Base-by-base conservation (phyloP, 805 yeast species). In the Wickerhamiella australiensis region DNA sequence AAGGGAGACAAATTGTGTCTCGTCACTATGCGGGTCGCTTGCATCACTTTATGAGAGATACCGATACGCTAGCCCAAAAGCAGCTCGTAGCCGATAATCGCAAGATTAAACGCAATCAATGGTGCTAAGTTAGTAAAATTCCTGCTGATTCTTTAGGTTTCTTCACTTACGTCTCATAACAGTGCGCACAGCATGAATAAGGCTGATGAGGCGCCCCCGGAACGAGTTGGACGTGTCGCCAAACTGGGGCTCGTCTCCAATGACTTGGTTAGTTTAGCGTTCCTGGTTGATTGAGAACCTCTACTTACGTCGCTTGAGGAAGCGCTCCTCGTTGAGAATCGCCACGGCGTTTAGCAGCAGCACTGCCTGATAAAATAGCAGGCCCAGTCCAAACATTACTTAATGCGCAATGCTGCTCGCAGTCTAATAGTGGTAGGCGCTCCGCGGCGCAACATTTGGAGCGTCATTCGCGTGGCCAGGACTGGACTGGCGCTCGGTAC, bases 241-340 rank as follows among this genome's bases (percentile, higher is more conserved):
- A 59, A 75, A 77, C 2, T 70, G 72, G 50, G 64, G 59, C 56
- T 67, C 65, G 13, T 66, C 55, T 15, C 65, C 63, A 44, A 67
- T 79, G 40, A 77, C 76, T 65, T n/a, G 58, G 57, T 53, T 51
- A 56, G 61, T 50, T 56, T 18, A 25, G 5, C 12, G 40, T 18
- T 12, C 15, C 27, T 11, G 42, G 13, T 22, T 21, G n/a, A 7
- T 17, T 5, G 6, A 3, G 4, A 20, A 17, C 6, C 21, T 25
- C 21, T 17, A 63, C 73, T 50, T 60, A 70, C 74, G 75, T 66
- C 94, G 70, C 58, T 79, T 79, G 52, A 84, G 68, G 59, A 84
- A 84, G 52, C 94, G 68, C 59, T 84, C 92, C 58, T 84, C 94
- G 61, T 82, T 82, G 47, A 84, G 72, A 31, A 84, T 80, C 0